These are phyloP conservation scores for Kwoniella europaea DNA, from an alignment of 768 basidiomycete species.

Conservation along the genomic window DNA sequence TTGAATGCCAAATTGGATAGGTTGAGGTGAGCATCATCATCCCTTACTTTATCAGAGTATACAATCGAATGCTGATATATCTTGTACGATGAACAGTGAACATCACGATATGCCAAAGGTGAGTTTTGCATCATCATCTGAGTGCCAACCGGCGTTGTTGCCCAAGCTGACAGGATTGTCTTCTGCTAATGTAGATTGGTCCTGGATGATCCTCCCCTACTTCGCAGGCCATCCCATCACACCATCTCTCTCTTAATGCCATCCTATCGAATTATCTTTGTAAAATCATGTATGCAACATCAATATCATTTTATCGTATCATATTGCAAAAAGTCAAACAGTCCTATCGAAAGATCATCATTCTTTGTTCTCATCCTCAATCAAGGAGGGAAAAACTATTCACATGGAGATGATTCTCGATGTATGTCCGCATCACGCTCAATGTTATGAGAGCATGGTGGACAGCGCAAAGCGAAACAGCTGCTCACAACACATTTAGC, in stretches of 20 bases:
- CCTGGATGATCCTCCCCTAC: constrained; percentile 36
- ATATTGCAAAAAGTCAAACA: no score
- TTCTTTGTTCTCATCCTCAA: no score
- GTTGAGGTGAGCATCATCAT: constrained; percentile 42
- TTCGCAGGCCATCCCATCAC: neutral
- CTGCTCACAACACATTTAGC: no score
- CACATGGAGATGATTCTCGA: no score
- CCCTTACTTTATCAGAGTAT: neutral
- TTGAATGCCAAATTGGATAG: constrained; percentile 54
- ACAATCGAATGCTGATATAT: neutral
- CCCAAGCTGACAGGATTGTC: no score
- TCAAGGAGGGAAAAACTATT: no score
- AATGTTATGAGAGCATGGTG: no score
- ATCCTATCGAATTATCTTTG: neutral
- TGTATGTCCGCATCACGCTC: no score
- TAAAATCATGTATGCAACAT: neutral
- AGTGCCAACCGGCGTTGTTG: no score
- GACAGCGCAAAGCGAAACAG: no score
- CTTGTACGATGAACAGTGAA: constrained; percentile 37
- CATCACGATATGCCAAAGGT: constrained; percentile 58
- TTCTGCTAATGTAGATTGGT: constrained; percentile 38
- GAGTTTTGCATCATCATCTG: constrained; percentile 17
- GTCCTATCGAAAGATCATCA: no score
- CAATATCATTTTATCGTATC: neutral
- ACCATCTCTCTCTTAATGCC: neutral